phyloP scores from a whole-genome alignment of 306 rosid genomes.

The Fragaria iinumae region DNA sequence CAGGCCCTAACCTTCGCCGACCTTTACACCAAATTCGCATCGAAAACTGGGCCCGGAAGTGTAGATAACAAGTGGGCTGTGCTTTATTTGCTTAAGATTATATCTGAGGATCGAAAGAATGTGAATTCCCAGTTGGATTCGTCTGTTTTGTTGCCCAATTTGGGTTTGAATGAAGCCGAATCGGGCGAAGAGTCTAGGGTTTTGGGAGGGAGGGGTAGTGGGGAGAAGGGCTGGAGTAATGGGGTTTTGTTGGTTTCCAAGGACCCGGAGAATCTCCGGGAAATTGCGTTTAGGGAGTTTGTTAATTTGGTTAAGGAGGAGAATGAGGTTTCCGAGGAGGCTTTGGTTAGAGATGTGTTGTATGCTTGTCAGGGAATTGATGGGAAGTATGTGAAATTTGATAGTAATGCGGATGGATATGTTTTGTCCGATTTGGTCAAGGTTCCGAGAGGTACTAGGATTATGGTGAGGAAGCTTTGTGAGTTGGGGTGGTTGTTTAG shows the following conservation, averaged over 20 bases:
- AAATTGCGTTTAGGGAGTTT: slow-evolving; percentile 69
- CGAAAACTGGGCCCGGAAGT: slow-evolving; percentile 63
- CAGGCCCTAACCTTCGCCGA: slow-evolving; percentile 91
- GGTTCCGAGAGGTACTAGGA: slow-evolving; percentile 62
- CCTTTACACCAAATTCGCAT: slow-evolving; percentile 68
- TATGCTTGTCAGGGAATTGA: slow-evolving; percentile 95
- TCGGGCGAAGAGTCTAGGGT: slow-evolving; percentile 38
- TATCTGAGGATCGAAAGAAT: slow-evolving; percentile 65
- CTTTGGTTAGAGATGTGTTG: slow-evolving; percentile 75
- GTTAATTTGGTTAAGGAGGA: slow-evolving; percentile 68
- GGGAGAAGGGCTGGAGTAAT: slow-evolving; percentile 54
- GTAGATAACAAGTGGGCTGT: slow-evolving; percentile 93
- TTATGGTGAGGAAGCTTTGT: slow-evolving; percentile 71
- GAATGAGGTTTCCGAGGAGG: slow-evolving; percentile 74
- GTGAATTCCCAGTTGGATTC: slow-evolving; percentile 39
- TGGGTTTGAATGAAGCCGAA: slow-evolving; percentile 33
- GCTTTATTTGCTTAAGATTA: slow-evolving; percentile 64
- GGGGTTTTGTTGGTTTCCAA: slow-evolving; percentile 68
- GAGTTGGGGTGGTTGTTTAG: slow-evolving; percentile 84
- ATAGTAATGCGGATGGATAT: slow-evolving; percentile 44
- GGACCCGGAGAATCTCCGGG: slow-evolving; percentile 75
- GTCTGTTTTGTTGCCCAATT: slow-evolving; percentile 59
- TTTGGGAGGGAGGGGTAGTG: slow-evolving; percentile 14
- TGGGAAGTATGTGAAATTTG: slow-evolving; percentile 71
- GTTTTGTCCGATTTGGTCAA: slow-evolving; percentile 51